Evolutionary conservation across 2,329 filamentous ascomycete genomes (phyloP).

Genomic region (Fusarium sp.): DNA sequence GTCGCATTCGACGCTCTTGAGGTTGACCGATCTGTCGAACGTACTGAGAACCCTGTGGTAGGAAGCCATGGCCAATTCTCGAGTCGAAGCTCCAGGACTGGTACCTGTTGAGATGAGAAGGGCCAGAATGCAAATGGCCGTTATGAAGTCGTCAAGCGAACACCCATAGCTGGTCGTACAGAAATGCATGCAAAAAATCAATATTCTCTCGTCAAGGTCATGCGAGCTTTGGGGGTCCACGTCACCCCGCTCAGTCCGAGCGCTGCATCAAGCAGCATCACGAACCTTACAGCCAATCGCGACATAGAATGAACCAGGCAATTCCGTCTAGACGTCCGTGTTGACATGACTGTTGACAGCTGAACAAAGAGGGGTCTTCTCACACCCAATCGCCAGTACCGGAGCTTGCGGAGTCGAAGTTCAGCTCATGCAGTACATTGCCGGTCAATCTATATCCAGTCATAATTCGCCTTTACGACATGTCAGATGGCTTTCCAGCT

Average conservation of each 20-base stretch:
- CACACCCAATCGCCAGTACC: background rate
- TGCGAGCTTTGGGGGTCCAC: too few species aligned
- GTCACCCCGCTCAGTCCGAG: background rate
- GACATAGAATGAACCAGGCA: background rate
- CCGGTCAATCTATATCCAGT: background rate
- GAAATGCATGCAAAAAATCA: background rate
- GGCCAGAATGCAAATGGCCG: background rate
- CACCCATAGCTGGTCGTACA: background rate
- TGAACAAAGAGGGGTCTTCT: too few species aligned
- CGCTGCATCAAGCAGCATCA: background rate
- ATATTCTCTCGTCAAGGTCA: background rate
- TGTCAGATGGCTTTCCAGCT: background rate
- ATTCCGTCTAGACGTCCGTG: background rate
- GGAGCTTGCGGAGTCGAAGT: too few species aligned
- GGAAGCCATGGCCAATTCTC: background rate
- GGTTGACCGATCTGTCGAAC: background rate
- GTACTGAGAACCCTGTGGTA: slow-evolving; percentile 10
- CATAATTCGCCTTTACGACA: background rate
- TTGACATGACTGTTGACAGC: background rate
- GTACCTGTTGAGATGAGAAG: background rate
- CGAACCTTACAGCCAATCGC: background rate
- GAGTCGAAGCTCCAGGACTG: background rate
- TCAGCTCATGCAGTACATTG: background rate
- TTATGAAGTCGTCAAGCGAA: background rate
- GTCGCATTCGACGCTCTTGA: slow-evolving; percentile 6